These are phyloP conservation scores for Sclerotinia borealis DNA, from an alignment of 2,329 filamentous ascomycete genomes.

Conservation along the genomic window DNA sequence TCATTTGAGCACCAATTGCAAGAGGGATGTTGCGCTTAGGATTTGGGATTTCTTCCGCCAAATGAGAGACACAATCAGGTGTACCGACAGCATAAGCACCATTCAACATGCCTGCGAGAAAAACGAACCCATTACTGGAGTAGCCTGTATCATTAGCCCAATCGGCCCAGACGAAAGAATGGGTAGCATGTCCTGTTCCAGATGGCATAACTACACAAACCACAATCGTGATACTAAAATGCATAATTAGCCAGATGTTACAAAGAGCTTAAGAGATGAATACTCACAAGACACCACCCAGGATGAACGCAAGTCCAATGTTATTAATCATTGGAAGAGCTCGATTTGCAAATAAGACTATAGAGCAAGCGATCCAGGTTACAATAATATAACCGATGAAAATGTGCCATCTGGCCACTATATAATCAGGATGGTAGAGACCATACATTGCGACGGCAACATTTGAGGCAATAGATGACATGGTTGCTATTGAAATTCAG, in stretches of 20 bases:
- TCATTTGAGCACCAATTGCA: slow-evolving; percentile 45
- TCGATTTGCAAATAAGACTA: slow-evolving; percentile 49
- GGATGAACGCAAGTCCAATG: slow-evolving; percentile 47
- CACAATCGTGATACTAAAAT: slow-evolving; percentile 33
- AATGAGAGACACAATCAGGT: slow-evolving; percentile 58
- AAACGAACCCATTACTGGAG: slow-evolving; percentile 48
- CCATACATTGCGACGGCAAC: slow-evolving; percentile 43
- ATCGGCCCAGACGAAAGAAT: slow-evolving; percentile 40
- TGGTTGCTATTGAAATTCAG: slow-evolving; percentile 18
- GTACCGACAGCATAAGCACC: slow-evolving; percentile 63
- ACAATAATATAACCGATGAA: slow-evolving; percentile 44
- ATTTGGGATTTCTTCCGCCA: slow-evolving; percentile 57
- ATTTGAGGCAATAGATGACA: slow-evolving; percentile 37
- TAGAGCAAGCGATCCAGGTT: slow-evolving; percentile 40
- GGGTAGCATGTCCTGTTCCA: slow-evolving; percentile 37
- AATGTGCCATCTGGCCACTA: slow-evolving; percentile 43
- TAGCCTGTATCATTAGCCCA: slow-evolving; percentile 42
- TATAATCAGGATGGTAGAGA: slow-evolving; percentile 41
- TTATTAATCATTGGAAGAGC: slow-evolving; percentile 47
- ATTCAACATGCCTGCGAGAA: slow-evolving; percentile 56
- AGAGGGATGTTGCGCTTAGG: slow-evolving; percentile 48
- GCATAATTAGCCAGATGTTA: not conserved
- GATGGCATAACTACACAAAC: slow-evolving; percentile 50
- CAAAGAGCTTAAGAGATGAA: not conserved
- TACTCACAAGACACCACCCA: slow-evolving; percentile 40